Conservation (phyloP, 176 grass and related monocot species). For the Coix lacrymajobi region DNA sequence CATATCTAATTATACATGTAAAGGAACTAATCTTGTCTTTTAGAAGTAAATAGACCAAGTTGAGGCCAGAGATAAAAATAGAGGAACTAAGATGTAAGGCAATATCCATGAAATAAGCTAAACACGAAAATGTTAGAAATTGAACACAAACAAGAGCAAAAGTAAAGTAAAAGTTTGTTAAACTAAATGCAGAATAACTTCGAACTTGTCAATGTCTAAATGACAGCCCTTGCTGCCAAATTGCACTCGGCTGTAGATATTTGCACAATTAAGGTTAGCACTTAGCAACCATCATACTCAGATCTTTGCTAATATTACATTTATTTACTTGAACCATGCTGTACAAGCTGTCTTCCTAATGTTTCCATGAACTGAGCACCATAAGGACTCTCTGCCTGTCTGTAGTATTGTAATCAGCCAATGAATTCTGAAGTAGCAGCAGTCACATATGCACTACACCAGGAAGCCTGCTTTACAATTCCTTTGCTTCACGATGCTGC, state of each 20-base stretch:
- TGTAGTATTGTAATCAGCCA: slow-evolving; percentile 51
- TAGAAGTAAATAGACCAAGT: not conserved
- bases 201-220: slow-evolving; percentile 1
- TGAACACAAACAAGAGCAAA: slow-evolving; percentile 20
- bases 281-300: slow-evolving; percentile 32
- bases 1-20: not conserved
- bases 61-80: not conserved
- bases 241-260: slow-evolving; percentile 20
- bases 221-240: slow-evolving; percentile 28
- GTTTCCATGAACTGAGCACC: slow-evolving; percentile 44
- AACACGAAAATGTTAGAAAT: slow-evolving; percentile 8
- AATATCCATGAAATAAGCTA: slow-evolving; percentile 23
- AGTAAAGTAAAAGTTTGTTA: slow-evolving; percentile 13
- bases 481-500: slow-evolving; percentile 77
- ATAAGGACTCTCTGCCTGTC: slow-evolving; percentile 63
- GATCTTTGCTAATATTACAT: slow-evolving; percentile 26
- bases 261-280: slow-evolving; percentile 20
- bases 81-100: not conserved
- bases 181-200: slow-evolving; percentile 31
- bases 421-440: slow-evolving; percentile 47
- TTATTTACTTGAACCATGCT: slow-evolving; percentile 38
- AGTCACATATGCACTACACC: slow-evolving; percentile 54
- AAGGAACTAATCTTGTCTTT: slow-evolving; percentile 7
- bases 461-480: slow-evolving; percentile 75
- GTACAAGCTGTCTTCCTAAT: slow-evolving; percentile 49